phyloP scores from a whole-genome alignment of 495 filamentous ascomycete genomes.

The Schizothecium vesticola region DNA sequence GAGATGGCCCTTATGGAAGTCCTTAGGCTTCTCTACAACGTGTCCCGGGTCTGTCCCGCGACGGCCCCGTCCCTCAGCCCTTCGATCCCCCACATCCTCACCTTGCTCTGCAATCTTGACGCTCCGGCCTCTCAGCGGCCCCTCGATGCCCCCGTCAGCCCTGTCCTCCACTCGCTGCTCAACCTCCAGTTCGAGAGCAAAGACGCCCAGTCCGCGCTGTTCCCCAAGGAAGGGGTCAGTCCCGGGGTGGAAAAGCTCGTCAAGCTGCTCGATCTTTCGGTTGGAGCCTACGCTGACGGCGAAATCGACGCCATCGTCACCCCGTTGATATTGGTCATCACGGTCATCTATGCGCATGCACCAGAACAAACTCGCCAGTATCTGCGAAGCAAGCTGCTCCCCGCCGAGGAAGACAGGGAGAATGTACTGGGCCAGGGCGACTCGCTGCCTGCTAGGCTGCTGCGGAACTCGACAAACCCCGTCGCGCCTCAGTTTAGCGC shows the following conservation, averaged over 20 bases:
- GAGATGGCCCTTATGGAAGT: conserved; percentile 78
- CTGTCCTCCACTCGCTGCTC: conserved; percentile 73
- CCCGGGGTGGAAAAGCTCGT: conserved; percentile 64
- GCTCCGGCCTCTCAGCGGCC: conserved; percentile 31
- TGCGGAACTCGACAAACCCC: conserved; percentile 73
- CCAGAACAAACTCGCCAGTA: conserved; percentile 54
- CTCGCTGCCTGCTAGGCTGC: conserved; percentile 68
- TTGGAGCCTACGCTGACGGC: conserved; percentile 52
- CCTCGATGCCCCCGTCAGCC: conserved; percentile 43
- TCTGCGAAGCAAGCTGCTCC: conserved; percentile 66
- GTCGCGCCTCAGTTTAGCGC: conserved; percentile 63
- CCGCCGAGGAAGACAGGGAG: conserved; percentile 71
- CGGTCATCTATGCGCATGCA: conserved; percentile 66
- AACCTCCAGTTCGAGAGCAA: conserved; percentile 61
- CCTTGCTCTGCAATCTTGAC: conserved; percentile 52
- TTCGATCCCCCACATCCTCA: conserved; percentile 66
- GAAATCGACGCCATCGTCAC: conserved; percentile 64
- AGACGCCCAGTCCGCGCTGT: conserved; percentile 45
- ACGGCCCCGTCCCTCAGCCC: conserved; percentile 54
- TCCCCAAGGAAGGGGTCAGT: conserved; percentile 59
- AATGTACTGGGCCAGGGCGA: conserved; percentile 70
- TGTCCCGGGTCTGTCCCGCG: conserved; percentile 52
- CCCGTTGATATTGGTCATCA: conserved; percentile 68
- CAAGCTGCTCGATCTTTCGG: conserved; percentile 64
- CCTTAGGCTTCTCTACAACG: conserved; percentile 84